Base-by-base conservation (phyloP, 495 filamentous ascomycete genomes). In the Cairneyella variabilis region DNA sequence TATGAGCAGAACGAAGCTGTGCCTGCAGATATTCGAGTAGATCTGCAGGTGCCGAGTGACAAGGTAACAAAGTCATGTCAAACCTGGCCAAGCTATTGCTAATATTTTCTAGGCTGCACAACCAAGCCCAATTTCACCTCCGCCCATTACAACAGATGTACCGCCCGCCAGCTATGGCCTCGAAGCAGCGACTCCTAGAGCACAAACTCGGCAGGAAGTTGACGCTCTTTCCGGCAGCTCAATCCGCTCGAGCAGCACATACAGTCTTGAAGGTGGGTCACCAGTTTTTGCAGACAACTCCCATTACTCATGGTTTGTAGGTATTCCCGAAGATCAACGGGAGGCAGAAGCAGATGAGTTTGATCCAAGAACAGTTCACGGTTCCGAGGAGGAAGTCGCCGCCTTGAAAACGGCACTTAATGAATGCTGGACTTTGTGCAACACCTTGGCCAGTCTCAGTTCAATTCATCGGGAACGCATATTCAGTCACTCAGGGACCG, bases 401-500 rank as follows among this genome's bases (percentile, higher is more conserved):
- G 84, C 85, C 14, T 73, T 95, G n/a, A 83, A 77, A 54, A 78
- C 82, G 20, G 91, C 90, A 0, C 75, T 96, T 10, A 82, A 83
- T 56, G 91, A 95, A 72, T 96, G 91, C 68, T 96, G 91, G 91
- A 95, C 89, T 1, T 69, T 96, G 30, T 96, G 91, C 69, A 96
- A 95, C 66, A 95, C 91, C 0, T 71, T 96, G 36, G 89, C 91
- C 20, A 85, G 77, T 47, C 75, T 96, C 22, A 95, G 90, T 69
- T 89, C 85, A 17, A 86, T 86, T 53, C 89, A 96, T 61, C 85
- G 89, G 17, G 80, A 89, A 61, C 75, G 86, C 20, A 84, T 91
- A 9, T 89, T 89, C 63, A 85, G 79, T 61, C 81, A 71, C 48
- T 79, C 82, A 3, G 80, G 80, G 23, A 85, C 83, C 18, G 83